A percentile compares a stretch with the other conserved stretches of the same genome.
phyloP scores from a whole-genome alignment of 225 moss, liverwort and hornwort species.

The Rhytidiadelphus loreus region DNA sequence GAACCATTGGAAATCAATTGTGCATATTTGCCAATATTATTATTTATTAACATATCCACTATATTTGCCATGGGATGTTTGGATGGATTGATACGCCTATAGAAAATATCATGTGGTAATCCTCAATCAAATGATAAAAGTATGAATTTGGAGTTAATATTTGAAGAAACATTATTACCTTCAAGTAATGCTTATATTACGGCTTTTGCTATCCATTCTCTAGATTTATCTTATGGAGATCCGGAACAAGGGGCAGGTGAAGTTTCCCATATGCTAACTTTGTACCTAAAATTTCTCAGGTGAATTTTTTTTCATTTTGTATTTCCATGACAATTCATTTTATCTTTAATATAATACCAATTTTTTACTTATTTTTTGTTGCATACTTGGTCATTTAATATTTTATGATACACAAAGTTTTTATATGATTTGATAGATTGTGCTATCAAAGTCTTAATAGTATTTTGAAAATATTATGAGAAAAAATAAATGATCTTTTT shows the following conservation, averaged over 20 bases:
- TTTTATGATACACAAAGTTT: not conserved
- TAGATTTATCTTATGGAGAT: not conserved
- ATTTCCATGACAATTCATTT: not conserved
- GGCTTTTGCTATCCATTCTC: not conserved
- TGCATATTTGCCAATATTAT: not conserved
- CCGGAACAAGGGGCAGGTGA: not conserved
- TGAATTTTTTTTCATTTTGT: conserved; percentile 3
- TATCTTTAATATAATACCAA: not conserved
- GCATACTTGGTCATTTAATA: not conserved
- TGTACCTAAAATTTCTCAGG: conserved; percentile 5
- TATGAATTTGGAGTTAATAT: not conserved
- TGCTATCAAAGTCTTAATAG: not conserved
- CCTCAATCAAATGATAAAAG: not conserved
- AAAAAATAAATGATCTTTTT: not conserved
- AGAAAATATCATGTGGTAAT: not conserved
- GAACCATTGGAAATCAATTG: not conserved
- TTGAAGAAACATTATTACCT: not conserved
- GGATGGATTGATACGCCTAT: not conserved
- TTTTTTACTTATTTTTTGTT: not conserved
- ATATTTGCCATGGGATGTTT: conserved; percentile 1
- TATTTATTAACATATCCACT: not conserved
- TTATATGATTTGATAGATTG: too few species aligned
- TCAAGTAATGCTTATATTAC: not conserved
- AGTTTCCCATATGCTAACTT: conserved; percentile 11
- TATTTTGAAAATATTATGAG: not conserved